phyloP scores from a whole-genome alignment of 345 rosid species.

The Lepidium africanum region DNA sequence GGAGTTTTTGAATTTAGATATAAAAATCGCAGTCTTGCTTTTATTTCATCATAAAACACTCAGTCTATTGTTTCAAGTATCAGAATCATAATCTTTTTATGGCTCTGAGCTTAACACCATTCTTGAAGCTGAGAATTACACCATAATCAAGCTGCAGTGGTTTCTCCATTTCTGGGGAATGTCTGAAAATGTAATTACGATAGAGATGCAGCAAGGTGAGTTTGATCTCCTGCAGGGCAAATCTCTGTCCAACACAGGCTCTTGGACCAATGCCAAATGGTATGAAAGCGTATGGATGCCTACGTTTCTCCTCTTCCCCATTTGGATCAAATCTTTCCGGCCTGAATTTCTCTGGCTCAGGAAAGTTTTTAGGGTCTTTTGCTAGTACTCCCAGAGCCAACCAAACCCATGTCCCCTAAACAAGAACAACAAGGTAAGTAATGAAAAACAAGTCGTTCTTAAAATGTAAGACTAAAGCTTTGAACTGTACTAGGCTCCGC shows the following conservation, averaged over 20 bases:
- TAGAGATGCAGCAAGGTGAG: conserved; percentile 67
- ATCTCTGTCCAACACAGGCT: conserved; percentile 80
- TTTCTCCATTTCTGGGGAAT: conserved; percentile 70
- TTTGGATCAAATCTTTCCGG: conserved; percentile 81
- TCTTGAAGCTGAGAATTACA: conserved; percentile 76
- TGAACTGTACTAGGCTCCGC: not conserved
- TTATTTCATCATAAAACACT: not conserved
- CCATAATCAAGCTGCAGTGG: conserved; percentile 76
- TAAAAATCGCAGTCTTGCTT: not conserved
- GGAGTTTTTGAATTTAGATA: conserved; percentile 24
- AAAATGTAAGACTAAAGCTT: not conserved
- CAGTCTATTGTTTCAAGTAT: conserved; percentile 1
- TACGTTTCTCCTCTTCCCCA: conserved; percentile 66
- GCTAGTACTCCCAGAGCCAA: conserved; percentile 80
- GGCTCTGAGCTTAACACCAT: conserved; percentile 67
- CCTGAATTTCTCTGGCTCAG: conserved; percentile 72
- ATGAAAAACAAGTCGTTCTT: not conserved
- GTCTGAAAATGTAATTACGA: conserved; percentile 56
- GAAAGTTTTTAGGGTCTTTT: conserved; percentile 84
- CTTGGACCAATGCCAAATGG: conserved; percentile 95
- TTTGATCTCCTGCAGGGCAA: conserved; percentile 70
- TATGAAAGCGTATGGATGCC: conserved; percentile 81
- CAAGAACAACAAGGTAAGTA: not conserved
- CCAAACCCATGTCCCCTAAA: conserved; percentile 95
- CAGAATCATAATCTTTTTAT: conserved; percentile 41